phyloP scores from a whole-genome alignment of 768 basidiomycete species.

The Kwoniella dejecticola region DNA sequence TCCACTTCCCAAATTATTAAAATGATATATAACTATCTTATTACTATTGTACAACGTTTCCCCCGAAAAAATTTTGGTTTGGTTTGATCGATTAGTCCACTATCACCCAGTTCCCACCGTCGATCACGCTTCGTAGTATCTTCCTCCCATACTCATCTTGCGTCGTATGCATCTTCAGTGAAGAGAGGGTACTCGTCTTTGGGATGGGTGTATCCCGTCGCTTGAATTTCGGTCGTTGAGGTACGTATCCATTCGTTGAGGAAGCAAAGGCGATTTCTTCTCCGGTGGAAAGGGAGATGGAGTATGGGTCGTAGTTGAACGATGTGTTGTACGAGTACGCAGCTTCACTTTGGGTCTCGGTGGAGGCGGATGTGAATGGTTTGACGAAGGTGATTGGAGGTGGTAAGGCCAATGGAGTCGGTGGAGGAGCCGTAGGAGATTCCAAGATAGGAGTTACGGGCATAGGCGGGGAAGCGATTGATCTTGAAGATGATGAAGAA shows the following conservation, averaged over 20 bases:
- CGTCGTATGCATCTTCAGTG: conserved; percentile 2
- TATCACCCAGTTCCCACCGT: conserved; percentile 21
- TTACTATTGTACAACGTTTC: too few species aligned
- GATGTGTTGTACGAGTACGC: neutral
- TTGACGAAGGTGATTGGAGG: conserved; percentile 1
- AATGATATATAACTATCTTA: too few species aligned
- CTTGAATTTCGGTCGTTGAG: conserved; percentile 30
- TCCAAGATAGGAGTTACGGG: conserved; percentile 13
- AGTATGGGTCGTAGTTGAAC: conserved; percentile 17
- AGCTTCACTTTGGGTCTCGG: neutral
- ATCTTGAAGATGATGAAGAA: conserved; percentile 3
- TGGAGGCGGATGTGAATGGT: neutral
- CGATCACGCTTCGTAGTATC: conserved; percentile 18
- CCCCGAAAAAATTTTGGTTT: neutral
- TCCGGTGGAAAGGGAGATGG: conserved; percentile 8
- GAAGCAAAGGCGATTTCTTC: conserved; percentile 7
- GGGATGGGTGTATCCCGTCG: conserved; percentile 42
- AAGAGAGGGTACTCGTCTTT: neutral
- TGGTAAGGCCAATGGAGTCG: conserved; percentile 17
- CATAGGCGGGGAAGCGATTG: conserved; percentile 19
- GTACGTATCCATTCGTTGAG: neutral
- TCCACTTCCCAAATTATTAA: too few species aligned
- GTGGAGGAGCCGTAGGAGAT: conserved; percentile 9
- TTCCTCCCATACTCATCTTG: neutral
- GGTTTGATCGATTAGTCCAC: neutral